Conservation (phyloP, 2,329 filamentous ascomycete species). For the Penicillium sp. region DNA sequence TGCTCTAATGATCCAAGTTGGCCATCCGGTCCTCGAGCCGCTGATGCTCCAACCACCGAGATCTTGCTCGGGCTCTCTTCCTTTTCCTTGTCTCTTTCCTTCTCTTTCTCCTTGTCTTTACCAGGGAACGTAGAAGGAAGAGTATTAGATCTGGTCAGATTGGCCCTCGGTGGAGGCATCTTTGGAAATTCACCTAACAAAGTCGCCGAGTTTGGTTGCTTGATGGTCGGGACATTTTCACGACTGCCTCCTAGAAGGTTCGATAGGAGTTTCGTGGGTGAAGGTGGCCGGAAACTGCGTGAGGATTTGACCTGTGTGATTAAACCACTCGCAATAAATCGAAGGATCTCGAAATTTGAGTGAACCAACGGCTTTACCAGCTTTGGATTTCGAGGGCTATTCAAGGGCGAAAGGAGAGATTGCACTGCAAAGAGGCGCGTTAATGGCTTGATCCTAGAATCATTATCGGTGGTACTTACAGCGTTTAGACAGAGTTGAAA, state of each 20-base stretch:
- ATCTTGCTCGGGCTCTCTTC: constrained; percentile 37
- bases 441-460: constrained; percentile 2
- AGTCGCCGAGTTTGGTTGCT: constrained; percentile 41
- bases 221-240: constrained; percentile 40
- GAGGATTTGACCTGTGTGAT: constrained; percentile 63
- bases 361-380: constrained; percentile 68
- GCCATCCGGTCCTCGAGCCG: constrained; percentile 60
- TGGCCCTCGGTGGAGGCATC: constrained; percentile 45
- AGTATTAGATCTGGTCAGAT: constrained; percentile 48
- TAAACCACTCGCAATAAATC: constrained; percentile 66
- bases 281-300: constrained; percentile 73
- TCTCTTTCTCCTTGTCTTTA: constrained; percentile 47
- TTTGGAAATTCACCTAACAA: constrained; percentile 50
- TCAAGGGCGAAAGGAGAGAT: constrained; percentile 71
- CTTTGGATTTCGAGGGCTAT: constrained; percentile 58
- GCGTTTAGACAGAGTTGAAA: constrained; percentile 74
- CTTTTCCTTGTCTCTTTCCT: constrained; percentile 39
- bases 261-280: constrained; percentile 87
- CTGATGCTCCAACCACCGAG: constrained; percentile 58
- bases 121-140: constrained; percentile 52
- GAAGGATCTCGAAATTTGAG: constrained; percentile 77
- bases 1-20: constrained; percentile 77
- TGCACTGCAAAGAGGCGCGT: constrained; percentile 57
- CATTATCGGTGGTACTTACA: constrained; percentile 54
- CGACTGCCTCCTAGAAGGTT: constrained; percentile 71